These are phyloP conservation scores for Trichoderma pleuroti DNA, from an alignment of 2,329 filamentous ascomycete species.

Conservation along the genomic window DNA sequence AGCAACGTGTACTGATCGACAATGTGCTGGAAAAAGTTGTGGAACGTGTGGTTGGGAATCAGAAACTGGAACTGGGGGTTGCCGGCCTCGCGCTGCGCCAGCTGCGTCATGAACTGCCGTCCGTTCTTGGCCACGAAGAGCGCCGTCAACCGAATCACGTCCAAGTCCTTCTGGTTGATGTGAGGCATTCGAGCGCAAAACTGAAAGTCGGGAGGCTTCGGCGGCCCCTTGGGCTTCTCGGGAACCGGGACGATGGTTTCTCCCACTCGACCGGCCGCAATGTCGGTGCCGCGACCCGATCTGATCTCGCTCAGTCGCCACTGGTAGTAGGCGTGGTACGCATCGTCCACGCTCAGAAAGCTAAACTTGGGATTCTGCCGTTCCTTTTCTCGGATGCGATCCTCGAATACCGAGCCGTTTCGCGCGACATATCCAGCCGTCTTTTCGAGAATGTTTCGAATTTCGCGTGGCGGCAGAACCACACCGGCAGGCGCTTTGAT, in stretches of 20 bases:
- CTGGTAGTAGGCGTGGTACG: constrained; percentile 83
- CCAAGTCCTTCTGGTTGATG: constrained; percentile 90
- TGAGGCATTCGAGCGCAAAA: constrained; percentile 97
- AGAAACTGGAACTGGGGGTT: constrained; percentile 98
- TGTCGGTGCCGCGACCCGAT: constrained; percentile 73
- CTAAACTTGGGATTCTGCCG: constrained; percentile 83
- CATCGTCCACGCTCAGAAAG: constrained; percentile 75
- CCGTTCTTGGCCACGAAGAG: constrained; percentile 92
- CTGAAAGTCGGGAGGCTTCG: constrained; percentile 79
- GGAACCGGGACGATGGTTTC: constrained; percentile 49
- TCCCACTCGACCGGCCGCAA: constrained; percentile 70
- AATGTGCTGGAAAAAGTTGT: constrained; percentile 90
- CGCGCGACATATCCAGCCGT: constrained; percentile 85
- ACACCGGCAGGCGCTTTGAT: constrained; percentile 78
- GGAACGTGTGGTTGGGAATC: constrained; percentile 88
- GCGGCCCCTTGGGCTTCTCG: constrained; percentile 73
- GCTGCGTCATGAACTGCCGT: constrained; percentile 81
- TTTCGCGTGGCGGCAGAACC: constrained; percentile 84
- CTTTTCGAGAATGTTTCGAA: constrained; percentile 83
- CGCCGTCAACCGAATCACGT: constrained; percentile 72
- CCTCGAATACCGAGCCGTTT: constrained; percentile 68
- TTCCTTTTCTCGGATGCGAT: constrained; percentile 82
- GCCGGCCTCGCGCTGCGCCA: constrained; percentile 82
- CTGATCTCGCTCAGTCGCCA: constrained; percentile 88
- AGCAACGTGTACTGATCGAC: constrained; percentile 91